Base-by-base conservation (phyloP, 192 early-diverging fungal species). In the Backusella luteola region DNA sequence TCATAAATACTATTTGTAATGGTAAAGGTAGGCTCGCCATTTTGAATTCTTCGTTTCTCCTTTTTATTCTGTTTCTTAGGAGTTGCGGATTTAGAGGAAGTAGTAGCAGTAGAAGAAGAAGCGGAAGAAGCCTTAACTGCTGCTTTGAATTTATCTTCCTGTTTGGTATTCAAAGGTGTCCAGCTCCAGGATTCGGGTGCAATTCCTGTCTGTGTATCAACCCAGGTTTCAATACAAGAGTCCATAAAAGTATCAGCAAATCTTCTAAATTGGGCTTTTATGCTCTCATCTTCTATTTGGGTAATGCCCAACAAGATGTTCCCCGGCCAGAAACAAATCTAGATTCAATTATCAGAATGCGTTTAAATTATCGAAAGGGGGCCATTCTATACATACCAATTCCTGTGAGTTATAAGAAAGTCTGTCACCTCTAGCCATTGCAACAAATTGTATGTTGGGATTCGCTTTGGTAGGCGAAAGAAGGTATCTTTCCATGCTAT, bases 241-340 rank as follows among this genome's bases (percentile, higher is more conserved):
- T 86, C 73, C n/a, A 82, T 79, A 29, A 89, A 76, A 49, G 73
- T 66, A 63, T 76, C 76, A 15, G 83, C 88, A 29, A 89, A 73
- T 12, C 42, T 66, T 23, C 42, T 32, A 84, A 21, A 73, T 78
- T 76, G 15, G 8, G 11, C 26, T 66, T 36, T 38, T 71, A 79
- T 76, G 26, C 79, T 73, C 69, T 36, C 23, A 69, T 36, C 35
- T 23, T 79, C 73, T 46, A 83, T 79, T 66, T 85, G 80, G 21
- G 79, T 70, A 9, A 73, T 32, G 23, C 87, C 85, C 67, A 88
- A 76, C 1, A 84, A 77, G 4, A 89, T 53, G 19, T 83, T 86
- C 29, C 88, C 88, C 17, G 80, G 81, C 15, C 84, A 81, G 67
- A 88, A 89, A 67, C 88, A 89, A 15, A 81, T 71, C 87, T 49